Conservation (phyloP, 2,329 filamentous ascomycete species). For the Diaporthe sp. region DNA sequence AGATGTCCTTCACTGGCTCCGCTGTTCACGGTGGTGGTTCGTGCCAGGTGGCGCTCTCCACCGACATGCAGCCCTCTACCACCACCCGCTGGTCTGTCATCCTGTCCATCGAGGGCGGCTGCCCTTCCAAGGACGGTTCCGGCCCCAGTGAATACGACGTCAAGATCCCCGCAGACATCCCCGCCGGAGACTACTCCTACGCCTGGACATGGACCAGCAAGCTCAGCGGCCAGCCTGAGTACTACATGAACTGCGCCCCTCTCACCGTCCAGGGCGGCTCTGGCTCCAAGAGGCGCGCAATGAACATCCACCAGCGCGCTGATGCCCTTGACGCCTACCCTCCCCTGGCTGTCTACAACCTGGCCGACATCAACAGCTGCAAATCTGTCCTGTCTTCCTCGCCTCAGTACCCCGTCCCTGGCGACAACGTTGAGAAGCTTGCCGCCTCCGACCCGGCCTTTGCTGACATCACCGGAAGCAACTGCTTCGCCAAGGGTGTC, state of each 20-base stretch:
- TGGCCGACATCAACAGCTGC: conserved; percentile 75
- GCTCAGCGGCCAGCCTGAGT: conserved; percentile 78
- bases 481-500: conserved; percentile 38
- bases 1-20: conserved; percentile 73
- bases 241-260: conserved; percentile 88
- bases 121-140: conserved; percentile 55
- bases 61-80: conserved; percentile 75
- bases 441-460: conserved; percentile 23
- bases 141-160: conserved; percentile 70
- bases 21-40: conserved; percentile 78
- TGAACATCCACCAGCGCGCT: conserved; percentile 38
- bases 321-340: conserved; percentile 53
- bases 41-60: conserved; percentile 82
- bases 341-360: conserved; percentile 78
- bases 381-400: conserved; percentile 68
- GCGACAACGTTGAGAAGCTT: conserved; percentile 59
- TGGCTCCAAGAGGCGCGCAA: conserved; percentile 35
- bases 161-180: conserved; percentile 73
- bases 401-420: conserved; percentile 75
- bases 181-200: conserved; percentile 72
- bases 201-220: conserved; percentile 86
- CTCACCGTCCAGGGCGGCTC: conserved; percentile 66
- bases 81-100: conserved; percentile 79
- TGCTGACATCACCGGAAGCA: conserved; percentile 32
- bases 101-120: conserved; percentile 68